Conservation (phyloP, 73 alveolate genomes). For the Tetrahymena thermophila region DNA sequence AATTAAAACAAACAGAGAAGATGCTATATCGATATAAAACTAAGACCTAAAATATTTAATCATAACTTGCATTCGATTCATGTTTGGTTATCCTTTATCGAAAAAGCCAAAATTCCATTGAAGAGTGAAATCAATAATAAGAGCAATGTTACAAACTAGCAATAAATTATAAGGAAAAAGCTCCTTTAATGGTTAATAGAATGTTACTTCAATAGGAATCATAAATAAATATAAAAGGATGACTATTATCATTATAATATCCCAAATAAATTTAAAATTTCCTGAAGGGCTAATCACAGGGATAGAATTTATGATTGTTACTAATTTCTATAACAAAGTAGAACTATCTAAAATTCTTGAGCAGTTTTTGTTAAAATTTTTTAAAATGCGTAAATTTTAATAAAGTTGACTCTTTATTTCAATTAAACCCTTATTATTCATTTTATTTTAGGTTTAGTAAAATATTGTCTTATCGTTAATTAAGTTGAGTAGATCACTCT, state of each 20-base stretch:
- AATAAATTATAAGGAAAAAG: not conserved
- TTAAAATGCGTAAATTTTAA: no score
- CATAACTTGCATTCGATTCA: not conserved
- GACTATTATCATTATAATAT: not conserved
- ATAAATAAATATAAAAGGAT: not conserved
- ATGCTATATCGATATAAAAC: not conserved
- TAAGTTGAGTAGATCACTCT: not conserved
- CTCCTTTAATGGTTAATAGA: not conserved
- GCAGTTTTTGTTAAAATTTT: not conserved
- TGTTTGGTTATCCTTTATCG: not conserved
- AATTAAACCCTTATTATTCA: not conserved
- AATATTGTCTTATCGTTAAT: not conserved
- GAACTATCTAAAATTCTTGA: not conserved
- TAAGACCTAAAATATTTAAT: not conserved
- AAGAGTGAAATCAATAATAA: not conserved
- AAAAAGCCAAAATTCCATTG: not conserved
- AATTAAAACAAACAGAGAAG: not conserved
- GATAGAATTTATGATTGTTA: not conserved
- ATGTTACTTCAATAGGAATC: not conserved
- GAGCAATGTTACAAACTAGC: not conserved
- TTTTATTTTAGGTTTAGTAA: no score
- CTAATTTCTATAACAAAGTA: not conserved
- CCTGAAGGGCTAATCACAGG: not conserved
- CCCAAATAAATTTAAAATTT: not conserved
- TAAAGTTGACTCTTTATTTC: not conserved